Evolutionary conservation across 2,329 filamentous ascomycete genomes (phyloP).

Genomic region (Neurospora crassa): DNA sequence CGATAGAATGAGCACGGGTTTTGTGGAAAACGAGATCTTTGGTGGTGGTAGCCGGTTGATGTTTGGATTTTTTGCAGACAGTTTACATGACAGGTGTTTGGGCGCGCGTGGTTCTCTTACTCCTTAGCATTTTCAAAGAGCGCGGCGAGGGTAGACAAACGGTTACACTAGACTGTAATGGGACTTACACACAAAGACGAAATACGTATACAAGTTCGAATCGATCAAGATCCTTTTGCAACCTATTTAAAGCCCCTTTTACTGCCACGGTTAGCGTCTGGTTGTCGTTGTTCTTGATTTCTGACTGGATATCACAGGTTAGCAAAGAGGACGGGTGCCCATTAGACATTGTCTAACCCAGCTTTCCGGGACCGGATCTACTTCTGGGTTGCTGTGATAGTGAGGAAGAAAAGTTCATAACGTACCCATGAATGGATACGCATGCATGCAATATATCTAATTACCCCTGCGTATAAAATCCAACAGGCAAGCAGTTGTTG

Average conservation of each 20-base stretch:
- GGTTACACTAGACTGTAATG: not conserved
- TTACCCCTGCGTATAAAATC: not conserved
- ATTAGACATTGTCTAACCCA: not conserved
- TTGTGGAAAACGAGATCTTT: not conserved
- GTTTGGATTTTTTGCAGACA: not conserved
- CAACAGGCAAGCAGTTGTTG: not conserved
- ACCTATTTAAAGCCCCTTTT: no score
- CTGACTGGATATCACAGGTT: not conserved
- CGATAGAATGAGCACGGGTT: not conserved
- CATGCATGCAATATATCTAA: not conserved
- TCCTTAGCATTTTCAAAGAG: not conserved
- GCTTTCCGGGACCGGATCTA: not conserved
- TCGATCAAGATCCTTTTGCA: no score
- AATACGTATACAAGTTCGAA: no score
- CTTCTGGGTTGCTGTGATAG: not conserved
- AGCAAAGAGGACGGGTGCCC: not conserved
- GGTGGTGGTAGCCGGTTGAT: not conserved
- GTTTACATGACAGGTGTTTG: conserved; percentile 6
- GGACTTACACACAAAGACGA: not conserved
- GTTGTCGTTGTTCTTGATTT: no score
- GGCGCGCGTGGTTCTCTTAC: not conserved
- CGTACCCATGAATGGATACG: not conserved
- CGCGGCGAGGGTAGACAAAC: not conserved
- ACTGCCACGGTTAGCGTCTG: no score
- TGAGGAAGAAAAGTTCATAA: not conserved